Evolutionary conservation across 2,329 filamentous ascomycete genomes (phyloP), one percentile per base, ranked within the genome.

Genomic region (Raffaelea ambrosiae): DNA sequence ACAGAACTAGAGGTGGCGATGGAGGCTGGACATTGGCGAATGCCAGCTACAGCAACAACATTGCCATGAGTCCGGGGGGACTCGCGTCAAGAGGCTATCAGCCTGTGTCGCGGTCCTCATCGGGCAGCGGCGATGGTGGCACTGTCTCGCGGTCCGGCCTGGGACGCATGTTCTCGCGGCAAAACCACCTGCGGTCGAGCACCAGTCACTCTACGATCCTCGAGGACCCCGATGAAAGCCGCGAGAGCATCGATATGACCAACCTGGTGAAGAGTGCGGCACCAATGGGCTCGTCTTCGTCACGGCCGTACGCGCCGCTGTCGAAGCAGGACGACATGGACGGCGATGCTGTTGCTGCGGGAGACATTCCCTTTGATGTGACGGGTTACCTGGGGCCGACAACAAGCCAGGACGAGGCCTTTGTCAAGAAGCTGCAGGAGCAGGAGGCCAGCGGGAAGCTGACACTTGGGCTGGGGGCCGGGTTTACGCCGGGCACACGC

Each of bases 381-480:
- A 68, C 68, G 9, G 67, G 67, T 33, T 66, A 66, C 5, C 59
- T 72, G 5, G 72, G 74, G 0, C 74, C 73, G 3, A 61, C 66
- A 51, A 66, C 65, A 3, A 53, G 61, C 2, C 69, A 73, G 39
- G 70, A 74, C 44, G 60, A 66, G 7, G 66, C 59, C 9, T 76
- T 76, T 44, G 51, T 73, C 38, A 66, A 60, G 51, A 63, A 63
- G 3, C 55, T 76, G 14, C 73, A 76, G 54, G 64, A 69, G 38
- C 69, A 77, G 51, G 79, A 82, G 56, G 71, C 76, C 2, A 68
- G 63, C 8, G 78, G 77, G 2, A 68, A 64, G 33, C 61, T 83
- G 22, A 81, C 77, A 0, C 75, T 77, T n/a, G 79, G 79, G 0
- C 55, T 83, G 11, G 79, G 79, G 2, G 62, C 65, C 31, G 79